phyloP scores from a whole-genome alignment of 371 early-diverging fungal species.

The Massospora cicadina region DNA sequence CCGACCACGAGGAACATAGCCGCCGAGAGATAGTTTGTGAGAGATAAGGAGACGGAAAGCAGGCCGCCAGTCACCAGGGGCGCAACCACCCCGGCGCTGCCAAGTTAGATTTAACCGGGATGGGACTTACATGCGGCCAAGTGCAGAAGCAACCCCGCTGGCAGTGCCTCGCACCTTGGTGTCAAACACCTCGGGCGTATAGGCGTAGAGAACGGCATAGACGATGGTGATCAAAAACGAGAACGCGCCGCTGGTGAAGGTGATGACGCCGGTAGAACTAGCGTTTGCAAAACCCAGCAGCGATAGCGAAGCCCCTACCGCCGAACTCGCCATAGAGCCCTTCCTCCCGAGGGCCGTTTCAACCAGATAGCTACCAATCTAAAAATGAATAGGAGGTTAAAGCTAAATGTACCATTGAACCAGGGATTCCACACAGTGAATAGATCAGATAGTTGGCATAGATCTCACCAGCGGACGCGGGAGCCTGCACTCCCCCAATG shows the following conservation, averaged over 20 bases:
- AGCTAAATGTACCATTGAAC: conserved; percentile 34
- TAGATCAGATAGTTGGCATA: conserved; percentile 60
- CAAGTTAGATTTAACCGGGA: neutral
- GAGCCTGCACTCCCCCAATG: conserved; percentile 19
- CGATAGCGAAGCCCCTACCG: conserved; percentile 43
- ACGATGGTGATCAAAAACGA: conserved; percentile 52
- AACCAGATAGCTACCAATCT: conserved; percentile 51
- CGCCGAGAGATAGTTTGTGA: conserved; percentile 52
- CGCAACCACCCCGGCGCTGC: conserved; percentile 45
- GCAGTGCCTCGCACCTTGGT: conserved; percentile 61
- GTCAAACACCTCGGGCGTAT: conserved; percentile 79
- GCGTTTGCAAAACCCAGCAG: conserved; percentile 44
- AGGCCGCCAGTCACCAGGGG: conserved; percentile 54
- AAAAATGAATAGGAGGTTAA: conserved; percentile 3
- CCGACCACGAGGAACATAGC: conserved; percentile 34
- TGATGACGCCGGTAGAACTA: conserved; percentile 28
- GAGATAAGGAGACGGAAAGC: conserved; percentile 26
- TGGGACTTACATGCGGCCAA: conserved; percentile 35
- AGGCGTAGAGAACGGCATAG: conserved; percentile 70
- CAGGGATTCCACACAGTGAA: conserved; percentile 61
- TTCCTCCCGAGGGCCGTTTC: conserved; percentile 59
- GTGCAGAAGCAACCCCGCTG: conserved; percentile 57
- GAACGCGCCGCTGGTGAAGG: conserved; percentile 41
- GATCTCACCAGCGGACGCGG: conserved; percentile 26
- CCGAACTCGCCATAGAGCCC: conserved; percentile 62